Percentiles rank a stretch among this genome's conserved stretches.
Conservation (phyloP, 257 asterid species). For the Vinca minor region DNA sequence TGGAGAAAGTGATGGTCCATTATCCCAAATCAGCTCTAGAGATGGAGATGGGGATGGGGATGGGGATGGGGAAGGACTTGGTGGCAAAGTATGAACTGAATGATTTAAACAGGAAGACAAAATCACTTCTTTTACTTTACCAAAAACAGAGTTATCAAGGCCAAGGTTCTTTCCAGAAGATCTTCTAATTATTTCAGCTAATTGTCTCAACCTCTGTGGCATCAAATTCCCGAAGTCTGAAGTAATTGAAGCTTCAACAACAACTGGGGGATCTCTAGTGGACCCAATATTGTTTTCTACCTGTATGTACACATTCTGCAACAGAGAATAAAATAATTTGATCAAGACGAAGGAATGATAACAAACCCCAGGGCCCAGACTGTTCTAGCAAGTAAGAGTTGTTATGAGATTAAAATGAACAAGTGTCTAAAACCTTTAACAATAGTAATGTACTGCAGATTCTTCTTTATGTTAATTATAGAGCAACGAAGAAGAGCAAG, state of each 20-base stretch:
- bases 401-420: not conserved
- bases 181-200: conserved; percentile 49
- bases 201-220: conserved; percentile 58
- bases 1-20: conserved; percentile 11
- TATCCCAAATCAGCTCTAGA: conserved; percentile 2
- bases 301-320: conserved; percentile 52
- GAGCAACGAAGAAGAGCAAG: not conserved
- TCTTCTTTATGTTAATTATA: not conserved
- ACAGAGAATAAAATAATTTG: conserved; percentile 5
- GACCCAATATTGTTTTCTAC: conserved; percentile 65
- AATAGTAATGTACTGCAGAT: not conserved
- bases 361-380: not conserved
- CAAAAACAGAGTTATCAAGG: conserved; percentile 62
- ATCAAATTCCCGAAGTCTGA: conserved; percentile 32
- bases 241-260: conserved; percentile 62
- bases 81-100: conserved; percentile 38
- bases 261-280: conserved; percentile 66
- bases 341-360: not conserved
- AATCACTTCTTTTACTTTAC: conserved; percentile 67
- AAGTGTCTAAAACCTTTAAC: not conserved
- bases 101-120: conserved; percentile 53
- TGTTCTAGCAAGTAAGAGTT: not conserved
- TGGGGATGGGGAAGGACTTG: conserved; percentile 39
- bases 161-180: conserved; percentile 66
- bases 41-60: conserved; percentile 4